Percentiles rank a stretch among this genome's conserved stretches.
phyloP scores from a whole-genome alignment of 2,329 filamentous ascomycete species.

The Furcasterigmium sp. region DNA sequence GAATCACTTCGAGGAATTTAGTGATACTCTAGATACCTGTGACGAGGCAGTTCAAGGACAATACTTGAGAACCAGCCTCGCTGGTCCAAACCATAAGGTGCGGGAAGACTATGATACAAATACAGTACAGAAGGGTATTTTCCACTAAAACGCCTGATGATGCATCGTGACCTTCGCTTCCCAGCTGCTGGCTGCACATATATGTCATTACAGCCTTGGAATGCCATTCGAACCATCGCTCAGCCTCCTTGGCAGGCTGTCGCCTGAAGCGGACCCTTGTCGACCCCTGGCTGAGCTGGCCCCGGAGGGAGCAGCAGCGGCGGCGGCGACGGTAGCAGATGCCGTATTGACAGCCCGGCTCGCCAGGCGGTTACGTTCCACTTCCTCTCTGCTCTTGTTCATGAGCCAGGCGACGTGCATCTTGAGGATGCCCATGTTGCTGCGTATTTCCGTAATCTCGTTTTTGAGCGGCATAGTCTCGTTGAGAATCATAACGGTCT shows the following conservation, averaged over 20 bases:
- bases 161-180: no score
- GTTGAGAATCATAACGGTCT: conserved; percentile 57
- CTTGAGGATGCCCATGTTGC: conserved; percentile 50
- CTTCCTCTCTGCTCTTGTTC: conserved; percentile 45
- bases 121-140: no score
- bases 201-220: conserved; percentile 25
- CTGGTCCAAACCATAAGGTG: no score
- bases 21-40: no score
- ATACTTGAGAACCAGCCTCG: no score
- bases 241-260: conserved; percentile 16
- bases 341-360: conserved; percentile 7
- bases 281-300: conserved; percentile 16
- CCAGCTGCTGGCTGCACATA: neutral
- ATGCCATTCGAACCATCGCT: conserved; percentile 25
- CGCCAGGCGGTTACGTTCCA: conserved; percentile 21
- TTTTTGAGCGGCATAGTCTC: conserved; percentile 58
- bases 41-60: no score
- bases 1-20: no score
- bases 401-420: conserved; percentile 58
- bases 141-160: no score
- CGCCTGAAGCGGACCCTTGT: conserved; percentile 16
- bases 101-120: no score
- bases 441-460: conserved; percentile 54
- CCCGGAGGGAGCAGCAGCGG: conserved; percentile 15
- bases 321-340: conserved; percentile 7